These are phyloP conservation scores for Solanum hybrid DNA, from an alignment of 305 asterid genomes.

Conservation along the genomic window DNA sequence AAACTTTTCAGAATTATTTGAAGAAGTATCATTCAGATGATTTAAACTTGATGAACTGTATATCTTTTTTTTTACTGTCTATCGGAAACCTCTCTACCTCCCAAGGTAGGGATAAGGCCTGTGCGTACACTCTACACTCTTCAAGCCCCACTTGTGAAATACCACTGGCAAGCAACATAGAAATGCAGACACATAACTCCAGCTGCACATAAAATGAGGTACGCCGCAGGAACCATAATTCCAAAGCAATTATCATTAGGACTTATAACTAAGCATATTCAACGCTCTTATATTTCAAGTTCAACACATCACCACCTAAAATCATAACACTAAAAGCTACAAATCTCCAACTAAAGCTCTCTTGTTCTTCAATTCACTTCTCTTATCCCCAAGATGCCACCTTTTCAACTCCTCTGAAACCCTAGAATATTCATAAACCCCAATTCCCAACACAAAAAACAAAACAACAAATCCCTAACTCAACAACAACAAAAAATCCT, in stretches of 20 bases:
- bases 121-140: not conserved
- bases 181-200: not conserved
- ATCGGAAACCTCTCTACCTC: not conserved
- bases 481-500: not conserved
- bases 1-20: not conserved
- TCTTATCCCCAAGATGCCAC: not conserved
- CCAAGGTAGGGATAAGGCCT: not conserved
- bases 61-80: not conserved
- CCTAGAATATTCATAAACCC: not conserved
- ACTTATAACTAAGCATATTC: not conserved
- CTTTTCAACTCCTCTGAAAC: not conserved
- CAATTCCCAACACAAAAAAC: not conserved
- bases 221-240: not conserved
- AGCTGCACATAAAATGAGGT: not conserved
- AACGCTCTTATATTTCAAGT: not conserved
- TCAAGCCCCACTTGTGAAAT: not conserved
- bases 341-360: not conserved
- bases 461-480: not conserved
- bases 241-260: not conserved
- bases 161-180: not conserved
- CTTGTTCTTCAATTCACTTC: not conserved
- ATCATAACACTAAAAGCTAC: not conserved
- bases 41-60: not conserved
- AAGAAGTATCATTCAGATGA: not conserved
- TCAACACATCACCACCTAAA: not conserved